Conservation (phyloP, 2,329 filamentous ascomycete genomes). For the Hirsutella minnesotensis region DNA sequence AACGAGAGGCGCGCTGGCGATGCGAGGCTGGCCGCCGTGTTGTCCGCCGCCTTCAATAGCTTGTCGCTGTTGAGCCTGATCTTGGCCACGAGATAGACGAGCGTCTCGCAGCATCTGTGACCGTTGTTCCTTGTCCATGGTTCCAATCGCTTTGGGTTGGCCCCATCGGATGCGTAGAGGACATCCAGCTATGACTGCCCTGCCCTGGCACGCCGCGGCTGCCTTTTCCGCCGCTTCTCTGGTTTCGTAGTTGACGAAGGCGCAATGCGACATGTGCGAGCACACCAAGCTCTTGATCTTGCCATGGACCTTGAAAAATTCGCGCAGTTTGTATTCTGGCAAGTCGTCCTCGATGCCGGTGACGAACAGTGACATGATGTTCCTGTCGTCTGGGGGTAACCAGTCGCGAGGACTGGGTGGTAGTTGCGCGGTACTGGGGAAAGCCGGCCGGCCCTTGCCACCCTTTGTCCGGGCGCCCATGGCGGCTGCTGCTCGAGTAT, state of each 20-base stretch:
- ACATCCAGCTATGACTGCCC: slow-evolving; percentile 81
- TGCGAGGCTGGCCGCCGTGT: slow-evolving; percentile 15
- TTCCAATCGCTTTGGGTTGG: slow-evolving; percentile 81
- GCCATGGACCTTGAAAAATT: slow-evolving; percentile 81
- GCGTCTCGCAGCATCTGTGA: slow-evolving; percentile 70
- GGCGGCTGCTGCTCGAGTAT: slow-evolving; percentile 40
- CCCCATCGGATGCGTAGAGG: slow-evolving; percentile 88
- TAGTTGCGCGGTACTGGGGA: slow-evolving; percentile 59
- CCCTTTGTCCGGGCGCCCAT: slow-evolving; percentile 35
- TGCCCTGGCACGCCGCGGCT: slow-evolving; percentile 73
- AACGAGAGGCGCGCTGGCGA: slow-evolving; percentile 29
- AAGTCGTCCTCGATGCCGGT: slow-evolving; percentile 94
- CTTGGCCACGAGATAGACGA: slow-evolving; percentile 23
- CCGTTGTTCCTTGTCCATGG: slow-evolving; percentile 77
- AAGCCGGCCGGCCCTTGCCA: slow-evolving; percentile 38
- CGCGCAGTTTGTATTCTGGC: slow-evolving; percentile 80
- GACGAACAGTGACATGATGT: slow-evolving; percentile 86
- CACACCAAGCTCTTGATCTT: slow-evolving; percentile 88
- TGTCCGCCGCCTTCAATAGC: slow-evolving; percentile 20
- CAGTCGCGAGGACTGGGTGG: slow-evolving; percentile 80
- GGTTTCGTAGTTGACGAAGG: slow-evolving; percentile 88
- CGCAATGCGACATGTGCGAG: slow-evolving; percentile 93
- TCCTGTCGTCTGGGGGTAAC: slow-evolving; percentile 68
- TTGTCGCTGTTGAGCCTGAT: slow-evolving; percentile 9
- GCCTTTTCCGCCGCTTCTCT: slow-evolving; percentile 78